Conservation (phyloP, 768 basidiomycete species). For the Boletellus ananiceps region DNA sequence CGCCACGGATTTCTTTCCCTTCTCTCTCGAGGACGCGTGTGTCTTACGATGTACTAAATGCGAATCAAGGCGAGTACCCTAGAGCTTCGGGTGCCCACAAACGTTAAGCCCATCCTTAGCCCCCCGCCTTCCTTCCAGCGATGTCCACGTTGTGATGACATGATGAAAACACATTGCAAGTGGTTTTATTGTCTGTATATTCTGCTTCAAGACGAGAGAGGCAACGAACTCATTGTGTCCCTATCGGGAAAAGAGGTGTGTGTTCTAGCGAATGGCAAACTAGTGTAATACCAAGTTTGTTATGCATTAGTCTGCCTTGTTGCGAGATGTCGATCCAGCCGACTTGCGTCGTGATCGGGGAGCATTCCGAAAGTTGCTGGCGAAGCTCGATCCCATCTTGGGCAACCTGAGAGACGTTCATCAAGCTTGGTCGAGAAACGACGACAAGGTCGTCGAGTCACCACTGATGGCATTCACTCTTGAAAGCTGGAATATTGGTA, state of each 20-base stretch:
- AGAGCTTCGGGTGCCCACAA: background rate
- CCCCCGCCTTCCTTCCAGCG: constrained; percentile 38
- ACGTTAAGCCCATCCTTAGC: constrained; percentile 29
- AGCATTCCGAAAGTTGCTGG: constrained; percentile 35
- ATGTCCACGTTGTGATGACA: constrained; percentile 52
- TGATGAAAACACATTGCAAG: constrained; percentile 45
- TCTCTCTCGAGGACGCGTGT: constrained; percentile 43
- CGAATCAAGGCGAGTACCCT: constrained; percentile 39
- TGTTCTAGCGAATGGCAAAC: constrained; percentile 1
- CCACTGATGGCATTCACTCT: constrained; percentile 26
- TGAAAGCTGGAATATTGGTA: constrained; percentile 27
- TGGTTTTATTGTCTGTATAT: constrained; percentile 49
- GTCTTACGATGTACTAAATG: constrained; percentile 51
- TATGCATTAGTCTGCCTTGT: constrained; percentile 36
- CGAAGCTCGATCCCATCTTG: constrained; percentile 42
- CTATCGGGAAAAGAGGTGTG: constrained; percentile 46
- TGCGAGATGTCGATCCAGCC: constrained; percentile 41
- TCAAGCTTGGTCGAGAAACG: constrained; percentile 23
- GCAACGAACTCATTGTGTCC: constrained; percentile 40
- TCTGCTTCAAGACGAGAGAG: constrained; percentile 47
- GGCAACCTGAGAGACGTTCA: constrained; percentile 45
- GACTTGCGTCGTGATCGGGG: constrained; percentile 40
- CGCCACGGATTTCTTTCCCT: constrained; percentile 53
- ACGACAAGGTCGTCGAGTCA: constrained; percentile 19
- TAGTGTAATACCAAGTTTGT: background rate